Evolutionary conservation across 2,329 filamentous ascomycete genomes (phyloP), one percentile per base, ranked within the genome.

Genomic region (Rutstroemia sp.): DNA sequence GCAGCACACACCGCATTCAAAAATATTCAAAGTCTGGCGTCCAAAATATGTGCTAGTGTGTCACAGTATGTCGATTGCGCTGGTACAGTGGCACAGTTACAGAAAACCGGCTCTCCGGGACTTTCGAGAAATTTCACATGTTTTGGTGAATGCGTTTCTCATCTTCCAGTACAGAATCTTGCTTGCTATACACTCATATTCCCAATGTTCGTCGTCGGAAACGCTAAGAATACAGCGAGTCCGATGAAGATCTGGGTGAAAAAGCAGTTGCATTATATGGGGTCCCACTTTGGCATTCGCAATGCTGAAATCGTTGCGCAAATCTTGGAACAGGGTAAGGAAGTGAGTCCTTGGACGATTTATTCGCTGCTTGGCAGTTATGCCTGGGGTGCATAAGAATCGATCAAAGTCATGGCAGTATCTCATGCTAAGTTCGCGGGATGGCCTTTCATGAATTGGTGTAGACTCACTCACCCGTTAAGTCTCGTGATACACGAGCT

Each of bases 351-450:
- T 18, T 59, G 52, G 55, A 50, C 41, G 30, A 27, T 62, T 3
- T 62, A 62, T 46, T 38, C 54, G 6, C 47, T 59, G 54, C 56
- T 62, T 41, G 61, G 59, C 14, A 56, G 60, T 41, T 59, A 62
- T 46, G 57, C 60, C 3, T 61, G 60, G 14, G 45, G 46, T 9
- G 50, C 49, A 19, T 61, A 49, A 60, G 6, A 16, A 5, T 18
- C 18, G 18, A 44, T 21, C n/a, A 27, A 9, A 47, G 21, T 19
- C 1, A 42, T 41, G 6, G 14, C 5, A 25, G 21, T n/a, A 21
- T 23, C 14, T 18, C 4, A 18, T 10, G 4, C 18, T n/a, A 25
- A 6, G 18, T 45, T 16, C 30, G 5, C 5, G 18, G 12, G 14
- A 30, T n/a, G 5, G 16, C 10, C n/a, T 52, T 34, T 0, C 16